Percentiles rank a stretch among this genome's conserved stretches.
Evolutionary conservation across 2,329 filamentous ascomycete genomes (phyloP).

Genomic region (Dryadomyces quercivorus): DNA sequence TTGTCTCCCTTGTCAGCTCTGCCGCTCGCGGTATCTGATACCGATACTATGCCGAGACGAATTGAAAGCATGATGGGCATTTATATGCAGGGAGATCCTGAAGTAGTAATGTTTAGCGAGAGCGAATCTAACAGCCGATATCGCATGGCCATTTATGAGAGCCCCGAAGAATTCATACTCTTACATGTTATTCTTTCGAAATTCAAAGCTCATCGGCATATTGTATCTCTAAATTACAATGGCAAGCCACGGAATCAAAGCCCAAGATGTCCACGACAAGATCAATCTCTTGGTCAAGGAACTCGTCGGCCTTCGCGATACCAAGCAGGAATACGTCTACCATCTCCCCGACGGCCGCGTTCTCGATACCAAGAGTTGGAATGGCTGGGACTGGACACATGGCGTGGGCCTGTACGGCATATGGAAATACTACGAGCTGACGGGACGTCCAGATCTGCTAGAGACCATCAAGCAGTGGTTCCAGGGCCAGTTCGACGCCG

Average conservation of each 20-base stretch:
- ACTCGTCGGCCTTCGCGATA: slow-evolving; percentile 66
- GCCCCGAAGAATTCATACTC: no score
- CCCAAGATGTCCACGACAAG: slow-evolving; percentile 35
- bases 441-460: slow-evolving; percentile 46
- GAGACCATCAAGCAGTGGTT: slow-evolving; percentile 66
- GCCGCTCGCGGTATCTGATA: no score
- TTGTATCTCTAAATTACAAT: no score
- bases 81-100: no score
- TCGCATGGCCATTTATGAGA: no score
- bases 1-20: no score
- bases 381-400: slow-evolving; percentile 75
- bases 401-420: slow-evolving; percentile 70
- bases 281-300: slow-evolving; percentile 60
- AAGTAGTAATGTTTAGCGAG: no score
- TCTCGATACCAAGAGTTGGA: slow-evolving; percentile 78
- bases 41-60: no score
- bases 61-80: no score
- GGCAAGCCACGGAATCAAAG: slow-evolving; percentile 30
- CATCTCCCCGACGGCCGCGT: slow-evolving; percentile 59
- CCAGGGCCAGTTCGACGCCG: slow-evolving; percentile 50
- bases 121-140: no score
- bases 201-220: no score
- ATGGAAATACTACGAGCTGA: slow-evolving; percentile 70
- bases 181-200: no score
- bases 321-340: slow-evolving; percentile 61